phyloP scores from a whole-genome alignment of 129 eudicot genomes.

The Helianthus annuus region DNA sequence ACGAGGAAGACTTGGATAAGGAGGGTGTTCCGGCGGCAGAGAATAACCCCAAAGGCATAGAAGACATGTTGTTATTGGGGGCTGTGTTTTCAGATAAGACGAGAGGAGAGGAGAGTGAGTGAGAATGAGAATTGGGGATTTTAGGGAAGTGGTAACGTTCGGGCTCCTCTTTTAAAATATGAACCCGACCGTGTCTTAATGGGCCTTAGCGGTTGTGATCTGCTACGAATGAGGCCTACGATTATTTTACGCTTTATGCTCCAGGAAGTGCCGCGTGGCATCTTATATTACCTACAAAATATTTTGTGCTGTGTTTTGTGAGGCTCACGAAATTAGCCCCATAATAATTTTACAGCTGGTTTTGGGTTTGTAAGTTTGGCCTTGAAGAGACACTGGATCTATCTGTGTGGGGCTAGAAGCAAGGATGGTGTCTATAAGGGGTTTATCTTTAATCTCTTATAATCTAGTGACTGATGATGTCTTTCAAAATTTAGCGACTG shows the following conservation, averaged over 20 bases:
- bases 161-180: background rate
- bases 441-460: no score
- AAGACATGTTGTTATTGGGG: background rate
- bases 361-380: no score
- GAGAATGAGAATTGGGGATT: constrained; percentile 7
- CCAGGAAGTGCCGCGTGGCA: background rate
- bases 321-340: no score
- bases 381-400: no score
- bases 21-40: constrained; percentile 24
- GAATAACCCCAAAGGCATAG: constrained; percentile 33
- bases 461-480: no score
- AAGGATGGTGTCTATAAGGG: no score
- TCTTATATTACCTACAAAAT: background rate
- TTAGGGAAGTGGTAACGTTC: background rate
- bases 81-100: constrained; percentile 2
- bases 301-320: no score
- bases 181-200: constrained; percentile 8
- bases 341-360: no score
- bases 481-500: no score
- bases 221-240: background rate
- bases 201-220: constrained; percentile 1
- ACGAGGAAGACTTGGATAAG: constrained; percentile 8
- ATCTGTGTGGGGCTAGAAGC: no score
- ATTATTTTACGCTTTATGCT: no score
- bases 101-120: no score